Evolutionary conservation across 257 asterid species (phyloP).

Genomic region (Primulina tabacum): DNA sequence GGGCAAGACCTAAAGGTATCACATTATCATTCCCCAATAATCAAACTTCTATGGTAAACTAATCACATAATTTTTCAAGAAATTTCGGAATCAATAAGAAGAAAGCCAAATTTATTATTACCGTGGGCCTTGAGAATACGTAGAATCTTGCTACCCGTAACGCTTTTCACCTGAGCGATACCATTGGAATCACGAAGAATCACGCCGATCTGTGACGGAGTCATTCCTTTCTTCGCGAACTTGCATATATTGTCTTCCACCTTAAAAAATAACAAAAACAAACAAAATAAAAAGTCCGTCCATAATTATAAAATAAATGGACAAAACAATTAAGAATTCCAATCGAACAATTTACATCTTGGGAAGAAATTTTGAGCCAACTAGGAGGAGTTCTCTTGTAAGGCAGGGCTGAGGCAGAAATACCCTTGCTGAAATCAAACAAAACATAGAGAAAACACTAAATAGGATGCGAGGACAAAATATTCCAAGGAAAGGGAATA

Average conservation of each 20-base stretch:
- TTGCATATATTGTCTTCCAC: constrained; percentile 64
- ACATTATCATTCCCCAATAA: not conserved
- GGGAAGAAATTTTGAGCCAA: constrained; percentile 69
- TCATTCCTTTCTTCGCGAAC: constrained; percentile 65
- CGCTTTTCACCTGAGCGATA: constrained; percentile 68
- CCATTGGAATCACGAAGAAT: constrained; percentile 78
- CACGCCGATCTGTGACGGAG: constrained; percentile 70
- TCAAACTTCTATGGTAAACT: not conserved
- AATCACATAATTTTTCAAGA: not conserved
- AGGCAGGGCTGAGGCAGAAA: constrained; percentile 80
- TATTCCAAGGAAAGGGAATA: not conserved
- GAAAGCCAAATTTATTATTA: not conserved
- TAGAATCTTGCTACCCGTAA: constrained; percentile 64
- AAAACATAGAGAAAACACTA: not conserved
- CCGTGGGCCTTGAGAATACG: constrained; percentile 60
- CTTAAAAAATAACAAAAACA: constrained; percentile 23
- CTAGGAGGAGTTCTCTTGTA: constrained; percentile 87
- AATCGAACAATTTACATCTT: constrained; percentile 36
- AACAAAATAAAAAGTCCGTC: not conserved
- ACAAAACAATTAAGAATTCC: not conserved
- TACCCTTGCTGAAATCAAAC: constrained; percentile 63
- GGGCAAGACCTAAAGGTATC: constrained; percentile 51
- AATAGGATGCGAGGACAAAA: not conserved
- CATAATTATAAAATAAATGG: no score
- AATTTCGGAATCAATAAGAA: not conserved